Evolutionary conservation across 2,329 filamentous ascomycete genomes (phyloP), one percentile per base, ranked within the genome.

Genomic region (Lachnellula hyalina): DNA sequence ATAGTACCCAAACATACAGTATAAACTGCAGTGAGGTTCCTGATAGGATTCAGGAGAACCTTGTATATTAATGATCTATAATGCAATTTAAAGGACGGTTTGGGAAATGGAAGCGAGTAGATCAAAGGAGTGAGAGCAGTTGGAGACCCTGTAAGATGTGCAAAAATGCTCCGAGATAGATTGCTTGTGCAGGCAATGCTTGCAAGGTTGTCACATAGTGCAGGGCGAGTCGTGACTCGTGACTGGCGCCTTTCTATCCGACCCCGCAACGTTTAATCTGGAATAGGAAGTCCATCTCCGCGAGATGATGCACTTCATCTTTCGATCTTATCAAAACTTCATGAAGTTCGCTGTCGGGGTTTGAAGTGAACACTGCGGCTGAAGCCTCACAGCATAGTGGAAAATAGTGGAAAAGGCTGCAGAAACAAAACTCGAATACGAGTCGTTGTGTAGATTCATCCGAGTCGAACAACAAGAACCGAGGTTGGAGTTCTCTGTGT

Each of bases 141-240:
- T 35, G 46, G 25, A 28, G 11, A 35, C 49, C 51, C 38, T 56
- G 53, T 40, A 47, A 28, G 28, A 46, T 32, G 23, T 46, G 36
- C 41, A 40, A 51, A 56, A 56, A 32, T 47, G 12, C 47, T 44
- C 51, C 54, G 47, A 48, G 49, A 56, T 52, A 56, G 49, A 56
- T 52, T 56, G 47, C 46, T 50, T 17, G 40, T 47, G 46, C 47
- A 55, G 34, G 44, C 42, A 36, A 56, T 47, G 50, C 45, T 52
- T 45, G 54, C 54, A 52, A 51, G 53, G 48, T 49, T 48, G 48
- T 51, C 28, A 32, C 28, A 32, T 32, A 32, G 28, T 32, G 28
- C 28, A 32, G 25, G 21, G 49, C 40, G 28, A 48, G 47, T 45
- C 35, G 40, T 17, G 28, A 28, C 15, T 45, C 25, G 28, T 25